Conservation (phyloP, 495 filamentous ascomycete genomes). For the Sordaria brevicollis region DNA sequence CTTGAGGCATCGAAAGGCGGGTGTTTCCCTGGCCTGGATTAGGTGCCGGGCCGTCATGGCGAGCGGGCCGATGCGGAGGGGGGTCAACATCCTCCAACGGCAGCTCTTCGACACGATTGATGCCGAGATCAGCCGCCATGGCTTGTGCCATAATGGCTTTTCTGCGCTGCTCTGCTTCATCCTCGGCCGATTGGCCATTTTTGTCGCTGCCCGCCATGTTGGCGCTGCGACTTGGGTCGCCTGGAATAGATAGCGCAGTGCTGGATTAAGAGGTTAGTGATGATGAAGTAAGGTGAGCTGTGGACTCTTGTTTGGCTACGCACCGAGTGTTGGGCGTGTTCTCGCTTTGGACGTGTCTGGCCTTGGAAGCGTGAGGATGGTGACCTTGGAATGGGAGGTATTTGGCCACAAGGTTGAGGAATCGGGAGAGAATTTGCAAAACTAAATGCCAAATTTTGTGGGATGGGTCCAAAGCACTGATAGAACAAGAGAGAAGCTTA, state of each 20-base stretch:
- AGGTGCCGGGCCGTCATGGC: neutral
- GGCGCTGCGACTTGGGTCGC: neutral
- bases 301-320: neutral
- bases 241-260: neutral
- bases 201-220: neutral
- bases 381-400: neutral
- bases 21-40: too few relatives aligned
- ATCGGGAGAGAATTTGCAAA: neutral
- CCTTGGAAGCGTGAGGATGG: neutral
- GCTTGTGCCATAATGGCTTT: neutral
- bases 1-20: neutral
- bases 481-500: neutral
- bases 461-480: neutral
- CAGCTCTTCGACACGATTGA: conserved; percentile 2
- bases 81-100: conserved; percentile 5
- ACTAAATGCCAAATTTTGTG: too few relatives aligned
- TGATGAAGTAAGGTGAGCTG: neutral
- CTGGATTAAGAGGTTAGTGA: neutral
- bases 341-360: neutral
- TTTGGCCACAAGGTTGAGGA: neutral
- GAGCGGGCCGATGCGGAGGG: neutral
- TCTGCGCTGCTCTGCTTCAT: neutral
- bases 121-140: conserved; percentile 11
- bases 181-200: neutral
- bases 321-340: neutral